These are phyloP conservation scores for Ampelocalamus luodianensis DNA, from an alignment of 176 grass and related monocot genomes.

Conservation along the genomic window DNA sequence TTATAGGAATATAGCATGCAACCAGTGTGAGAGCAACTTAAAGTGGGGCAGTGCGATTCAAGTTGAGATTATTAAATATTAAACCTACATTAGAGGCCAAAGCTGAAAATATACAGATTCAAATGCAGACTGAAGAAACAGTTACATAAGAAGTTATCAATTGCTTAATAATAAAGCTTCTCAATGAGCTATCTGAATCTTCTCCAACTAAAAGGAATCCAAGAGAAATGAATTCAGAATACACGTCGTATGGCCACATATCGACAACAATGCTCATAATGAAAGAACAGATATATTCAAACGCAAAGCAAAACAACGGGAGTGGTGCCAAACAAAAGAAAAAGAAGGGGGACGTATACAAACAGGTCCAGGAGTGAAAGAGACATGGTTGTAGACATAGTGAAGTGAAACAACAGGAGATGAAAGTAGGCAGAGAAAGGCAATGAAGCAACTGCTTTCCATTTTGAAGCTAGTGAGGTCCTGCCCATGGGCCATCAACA, in stretches of 20 bases:
- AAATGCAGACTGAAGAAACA: neutral
- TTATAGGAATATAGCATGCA: conserved; percentile 9
- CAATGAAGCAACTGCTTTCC: neutral
- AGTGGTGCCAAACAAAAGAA: neutral
- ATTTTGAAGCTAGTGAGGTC: neutral
- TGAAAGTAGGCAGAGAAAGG: conserved; percentile 1
- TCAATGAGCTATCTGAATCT: conserved; percentile 13
- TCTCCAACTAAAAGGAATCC: conserved; percentile 15
- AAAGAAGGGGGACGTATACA: neutral
- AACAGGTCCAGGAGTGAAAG: neutral
- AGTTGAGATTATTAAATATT: neutral
- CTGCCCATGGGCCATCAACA: conserved; percentile 15
- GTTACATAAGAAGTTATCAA: neutral
- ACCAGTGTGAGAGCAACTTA: conserved; percentile 2
- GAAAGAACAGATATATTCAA: conserved; percentile 1
- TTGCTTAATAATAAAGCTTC: conserved; percentile 6
- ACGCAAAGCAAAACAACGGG: neutral
- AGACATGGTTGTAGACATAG: neutral
- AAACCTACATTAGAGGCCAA: neutral
- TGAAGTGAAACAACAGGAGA: neutral
- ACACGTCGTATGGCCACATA: neutral
- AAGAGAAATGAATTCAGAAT: neutral
- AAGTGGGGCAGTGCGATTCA: neutral
- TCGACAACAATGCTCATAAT: neutral
- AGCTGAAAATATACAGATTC: neutral